Conservation (phyloP, 129 eudicot species). For the Apium graveolens region DNA sequence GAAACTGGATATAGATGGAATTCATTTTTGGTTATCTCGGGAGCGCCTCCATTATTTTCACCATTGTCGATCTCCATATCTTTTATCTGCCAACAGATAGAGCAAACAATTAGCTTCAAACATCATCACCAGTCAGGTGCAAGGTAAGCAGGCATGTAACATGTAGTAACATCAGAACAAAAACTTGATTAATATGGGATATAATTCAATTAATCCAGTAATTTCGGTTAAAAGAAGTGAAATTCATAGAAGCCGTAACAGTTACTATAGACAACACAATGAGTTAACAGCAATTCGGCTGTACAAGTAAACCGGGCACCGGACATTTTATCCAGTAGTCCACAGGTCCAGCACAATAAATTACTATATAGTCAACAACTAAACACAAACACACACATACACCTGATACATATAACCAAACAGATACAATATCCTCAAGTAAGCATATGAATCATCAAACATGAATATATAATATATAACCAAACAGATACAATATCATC, state of each 20-base stretch:
- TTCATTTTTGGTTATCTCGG: conserved; percentile 33
- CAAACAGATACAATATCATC: not conserved
- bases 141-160: not conserved
- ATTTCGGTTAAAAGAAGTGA: not conserved
- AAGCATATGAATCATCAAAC: not conserved
- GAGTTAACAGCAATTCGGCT: not conserved
- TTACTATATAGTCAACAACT: too few species aligned
- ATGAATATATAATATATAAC: not conserved
- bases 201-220: not conserved
- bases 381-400: not conserved
- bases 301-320: too few species aligned
- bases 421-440: not conserved
- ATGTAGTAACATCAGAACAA: not conserved
- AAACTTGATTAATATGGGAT: not conserved
- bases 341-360: not conserved
- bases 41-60: conserved; percentile 33
- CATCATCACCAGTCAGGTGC: not conserved
- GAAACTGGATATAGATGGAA: conserved; percentile 38
- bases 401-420: not conserved
- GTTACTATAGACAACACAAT: not conserved
- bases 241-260: not conserved
- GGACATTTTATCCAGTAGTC: too few species aligned
- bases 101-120: not conserved
- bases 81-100: conserved; percentile 7
- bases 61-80: conserved; percentile 60